Conservation (phyloP, 1,284 basidiomycete species). For the Paramarasmius palmivorus region DNA sequence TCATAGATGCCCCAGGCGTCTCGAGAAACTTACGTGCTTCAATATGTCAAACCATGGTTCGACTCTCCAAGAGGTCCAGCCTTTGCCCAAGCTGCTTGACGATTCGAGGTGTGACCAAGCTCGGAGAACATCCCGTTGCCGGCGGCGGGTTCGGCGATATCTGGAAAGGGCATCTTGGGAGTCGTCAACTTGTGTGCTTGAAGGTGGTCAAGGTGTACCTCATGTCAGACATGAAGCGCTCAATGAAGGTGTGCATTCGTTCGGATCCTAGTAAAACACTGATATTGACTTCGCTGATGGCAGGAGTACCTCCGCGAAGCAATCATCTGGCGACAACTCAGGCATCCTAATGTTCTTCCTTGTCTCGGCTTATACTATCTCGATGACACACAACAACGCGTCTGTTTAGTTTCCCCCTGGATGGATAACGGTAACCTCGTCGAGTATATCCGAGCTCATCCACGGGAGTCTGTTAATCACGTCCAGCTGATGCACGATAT, state of each 20-base stretch:
- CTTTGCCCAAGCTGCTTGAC: no score
- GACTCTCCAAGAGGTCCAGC: no score
- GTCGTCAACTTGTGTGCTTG: background rate
- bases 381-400: background rate
- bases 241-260: background rate
- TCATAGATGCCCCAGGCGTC: no score
- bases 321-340: no score
- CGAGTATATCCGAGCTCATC: background rate
- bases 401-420: background rate
- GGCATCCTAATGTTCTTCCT: no score
- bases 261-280: background rate
- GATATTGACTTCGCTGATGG: background rate
- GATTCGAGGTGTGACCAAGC: no score
- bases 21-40: no score
- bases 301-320: background rate
- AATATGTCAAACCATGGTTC: no score
- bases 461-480: background rate
- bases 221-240: background rate
- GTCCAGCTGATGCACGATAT: background rate
- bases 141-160: no score
- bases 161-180: no score
- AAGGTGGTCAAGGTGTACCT: background rate
- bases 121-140: no score
- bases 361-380: no score
- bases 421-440: background rate